Evolutionary conservation across 164 flowering plant genomes (phyloP).

Genomic region (Magnolia kwangsiensis): DNA sequence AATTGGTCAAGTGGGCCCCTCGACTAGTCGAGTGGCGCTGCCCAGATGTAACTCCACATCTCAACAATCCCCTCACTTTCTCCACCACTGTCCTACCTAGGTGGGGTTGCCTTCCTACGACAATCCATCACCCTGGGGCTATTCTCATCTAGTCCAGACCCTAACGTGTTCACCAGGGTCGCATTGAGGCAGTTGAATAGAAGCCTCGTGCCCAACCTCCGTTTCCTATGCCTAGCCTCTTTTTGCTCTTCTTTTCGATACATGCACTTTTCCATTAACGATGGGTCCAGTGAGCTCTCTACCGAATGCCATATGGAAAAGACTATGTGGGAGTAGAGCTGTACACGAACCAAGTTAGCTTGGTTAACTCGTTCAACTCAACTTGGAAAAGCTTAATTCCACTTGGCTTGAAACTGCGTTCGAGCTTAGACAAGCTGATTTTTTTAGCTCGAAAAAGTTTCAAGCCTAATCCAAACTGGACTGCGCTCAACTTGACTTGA

Average conservation of each 20-base stretch:
- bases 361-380: too few relatives aligned
- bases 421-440: too few relatives aligned
- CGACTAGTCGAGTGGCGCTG: too few relatives aligned
- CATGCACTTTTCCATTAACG: conserved; percentile 49
- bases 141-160: conserved; percentile 16
- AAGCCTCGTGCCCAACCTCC: conserved; percentile 66
- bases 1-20: too few relatives aligned
- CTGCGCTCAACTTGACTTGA: too few relatives aligned
- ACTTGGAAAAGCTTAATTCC: too few relatives aligned
- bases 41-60: too few relatives aligned
- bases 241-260: conserved; percentile 25
- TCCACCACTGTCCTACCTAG: conserved; percentile 15
- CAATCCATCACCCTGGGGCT: conserved; percentile 12
- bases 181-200: conserved; percentile 76
- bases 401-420: too few relatives aligned
- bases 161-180: conserved; percentile 50
- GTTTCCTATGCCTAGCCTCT: conserved; percentile 59
- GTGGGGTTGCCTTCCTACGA: background rate
- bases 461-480: too few relatives aligned
- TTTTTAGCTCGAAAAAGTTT: too few relatives aligned
- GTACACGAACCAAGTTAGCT: too few relatives aligned
- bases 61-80: conserved; percentile 21
- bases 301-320: conserved; percentile 61
- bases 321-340: background rate
- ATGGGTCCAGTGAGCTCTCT: conserved; percentile 70